These are phyloP conservation scores for Auricularia auricula-judae DNA, from an alignment of 768 basidiomycete genomes.

Conservation along the genomic window DNA sequence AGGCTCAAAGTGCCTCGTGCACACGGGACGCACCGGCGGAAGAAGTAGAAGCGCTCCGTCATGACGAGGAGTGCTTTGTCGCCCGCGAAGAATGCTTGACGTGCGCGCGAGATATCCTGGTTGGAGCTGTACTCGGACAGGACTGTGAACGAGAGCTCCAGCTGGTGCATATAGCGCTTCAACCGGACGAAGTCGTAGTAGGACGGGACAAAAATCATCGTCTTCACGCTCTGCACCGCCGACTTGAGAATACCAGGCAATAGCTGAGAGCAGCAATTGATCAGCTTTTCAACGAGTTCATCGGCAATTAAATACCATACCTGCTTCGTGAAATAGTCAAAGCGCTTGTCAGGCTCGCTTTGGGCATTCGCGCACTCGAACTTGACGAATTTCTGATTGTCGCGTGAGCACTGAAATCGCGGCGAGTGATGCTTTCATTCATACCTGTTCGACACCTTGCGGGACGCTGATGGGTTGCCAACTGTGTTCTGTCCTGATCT, in stretches of 20 bases:
- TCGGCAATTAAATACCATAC: slow-evolving; percentile 23
- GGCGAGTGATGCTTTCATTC: slow-evolving; percentile 10
- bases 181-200: slow-evolving; percentile 95
- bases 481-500: slow-evolving; percentile 54
- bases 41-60: slow-evolving; percentile 98
- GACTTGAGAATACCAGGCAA: slow-evolving; percentile 80
- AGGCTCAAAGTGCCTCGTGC: not conserved
- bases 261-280: slow-evolving; percentile 32
- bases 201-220: slow-evolving; percentile 82
- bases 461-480: slow-evolving; percentile 72
- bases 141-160: slow-evolving; percentile 62
- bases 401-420: not conserved
- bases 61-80: slow-evolving; percentile 79
- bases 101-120: slow-evolving; percentile 86
- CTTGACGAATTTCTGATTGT: slow-evolving; percentile 51
- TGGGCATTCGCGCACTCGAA: slow-evolving; percentile 63
- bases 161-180: slow-evolving; percentile 71
- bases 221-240: slow-evolving; percentile 85
- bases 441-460: slow-evolving; percentile 71
- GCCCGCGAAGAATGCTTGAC: slow-evolving; percentile 85
- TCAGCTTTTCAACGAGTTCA: not conserved
- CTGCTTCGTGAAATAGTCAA: slow-evolving; percentile 79
- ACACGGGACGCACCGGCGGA: slow-evolving; percentile 48
- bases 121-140: slow-evolving; percentile 96
- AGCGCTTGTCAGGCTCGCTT: slow-evolving; percentile 80